Evolutionary conservation across 1,284 basidiomycete species (phyloP), one percentile per base, ranked within the genome.

Genomic region (Veloboletus limbatus): DNA sequence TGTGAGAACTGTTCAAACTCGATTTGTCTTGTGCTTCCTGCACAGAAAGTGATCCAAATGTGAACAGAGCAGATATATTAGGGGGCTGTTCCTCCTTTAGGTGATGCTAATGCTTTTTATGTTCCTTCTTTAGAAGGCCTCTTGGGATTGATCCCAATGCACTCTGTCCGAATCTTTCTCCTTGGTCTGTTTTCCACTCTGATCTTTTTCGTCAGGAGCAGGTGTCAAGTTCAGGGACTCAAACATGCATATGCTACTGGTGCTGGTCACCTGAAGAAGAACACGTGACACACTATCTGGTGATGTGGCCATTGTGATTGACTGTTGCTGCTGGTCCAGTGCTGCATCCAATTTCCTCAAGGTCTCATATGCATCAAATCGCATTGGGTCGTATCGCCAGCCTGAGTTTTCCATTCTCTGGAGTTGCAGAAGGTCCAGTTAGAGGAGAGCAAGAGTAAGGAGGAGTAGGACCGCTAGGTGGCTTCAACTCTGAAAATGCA

Each of bases 1-100:
- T 75, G 3, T 74, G 72, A 17, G 81, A 82, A 5, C 76, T 79
- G 49, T 77, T 78, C 4, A 81, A 83, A 58, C 80, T 83, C 31
- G 69, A 65, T 16, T 77, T 72, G 52, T 82, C 83, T 2, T 82
- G 81, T 14, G 73, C 78, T 31, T 74, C 68, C 71, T 78, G 68
- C 0, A 63, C 51, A 33, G 68, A 56, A 40, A 66, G 69, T 3
- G 62, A 65, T 0, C 45, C 58, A 4, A 72, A 60, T 58, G 72
- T 72, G 62, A 73, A 74, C 2, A 65, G 52, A 24, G 57, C 60
- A 13, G 63, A 55, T 45, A 66, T 34, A 26, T 49, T 59, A 1
- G 49, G 20, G 1, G 64, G 24, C 30, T 68, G 63, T 40, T 76
- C 69, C 20, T 72, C 68, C 56, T 67, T 73, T 45, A 58, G 36